Base-by-base conservation (phyloP, 2,329 filamentous ascomycete species). In the Phaeosphaeria sp. region DNA sequence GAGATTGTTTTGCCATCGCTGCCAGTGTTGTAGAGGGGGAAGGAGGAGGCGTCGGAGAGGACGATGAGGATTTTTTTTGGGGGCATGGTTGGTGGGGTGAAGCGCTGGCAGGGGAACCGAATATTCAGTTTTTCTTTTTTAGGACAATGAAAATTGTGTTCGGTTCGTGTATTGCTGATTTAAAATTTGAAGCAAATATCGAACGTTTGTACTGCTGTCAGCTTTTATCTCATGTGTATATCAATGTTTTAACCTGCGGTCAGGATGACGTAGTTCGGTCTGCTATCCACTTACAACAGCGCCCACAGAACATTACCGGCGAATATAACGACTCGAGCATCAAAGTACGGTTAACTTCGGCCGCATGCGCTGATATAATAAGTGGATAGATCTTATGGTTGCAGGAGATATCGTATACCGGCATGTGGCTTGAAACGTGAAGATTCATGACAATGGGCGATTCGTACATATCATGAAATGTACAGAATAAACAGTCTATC, bases 31-130 rank as follows among this genome's bases (percentile, higher is more conserved):
- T 71, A 64, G 9, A 70, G 60, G 2, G 67, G 69, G 42, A 72
- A 71, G 52, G 80, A 78, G 50, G 74, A 58, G 6, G 79, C 77
- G 56, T 81, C 79, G 47, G 78, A 80, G 56, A 82, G 72, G 62
- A 81, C 65, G 59, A 82, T 79, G 60, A 82, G 78, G 52, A 81
- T 67, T 59, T 81, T 81, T 53, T 77, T 79, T 21, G 63, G 47
- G n/a, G 62, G 52, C 67, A 68, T 68, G 39, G 11, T 50, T 30
- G 17, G 9, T 49, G 6, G 17, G 5, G 10, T 21, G 25, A 30
- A 30, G 22, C 9, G n/a, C n/a, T n/a, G n/a, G n/a, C n/a, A n/a
- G n/a, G n/a, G n/a, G n/a, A n/a, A n/a, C n/a, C n/a, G n/a, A n/a
- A n/a, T n/a, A n/a, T n/a, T n/a, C n/a, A n/a, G n/a, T n/a, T n/a